phyloP scores from a whole-genome alignment of 352 stramenopile genomes.

The Phytophthora pini region DNA sequence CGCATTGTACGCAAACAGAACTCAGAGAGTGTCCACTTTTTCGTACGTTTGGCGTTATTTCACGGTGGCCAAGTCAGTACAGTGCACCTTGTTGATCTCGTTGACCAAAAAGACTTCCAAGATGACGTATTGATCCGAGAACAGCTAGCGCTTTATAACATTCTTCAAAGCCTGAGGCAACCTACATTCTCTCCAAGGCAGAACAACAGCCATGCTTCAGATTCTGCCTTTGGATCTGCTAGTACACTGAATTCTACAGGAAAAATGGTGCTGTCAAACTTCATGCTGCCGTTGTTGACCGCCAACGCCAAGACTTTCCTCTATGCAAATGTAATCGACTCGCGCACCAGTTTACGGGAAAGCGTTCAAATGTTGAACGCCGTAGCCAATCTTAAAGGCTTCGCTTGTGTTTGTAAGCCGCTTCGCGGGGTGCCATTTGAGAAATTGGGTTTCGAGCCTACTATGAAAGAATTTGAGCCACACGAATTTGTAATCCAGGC shows the following conservation, averaged over 20 bases:
- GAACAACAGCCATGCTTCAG: constrained; percentile 7
- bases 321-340: constrained; percentile 78
- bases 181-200: constrained; percentile 16
- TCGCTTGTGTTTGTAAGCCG: constrained; percentile 59
- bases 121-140: constrained; percentile 52
- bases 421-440: constrained; percentile 53
- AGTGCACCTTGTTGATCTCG: constrained; percentile 67
- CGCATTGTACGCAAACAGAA: constrained; percentile 76
- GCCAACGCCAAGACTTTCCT: constrained; percentile 70
- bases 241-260: constrained; percentile 1
- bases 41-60: constrained; percentile 73
- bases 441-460: constrained; percentile 58
- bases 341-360: constrained; percentile 63
- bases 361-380: constrained; percentile 69
- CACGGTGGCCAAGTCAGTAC: constrained; percentile 66
- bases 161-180: constrained; percentile 56
- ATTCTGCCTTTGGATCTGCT: background rate
- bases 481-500: constrained; percentile 6
- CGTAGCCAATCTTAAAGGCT: constrained; percentile 67
- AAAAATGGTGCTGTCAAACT: constrained; percentile 60
- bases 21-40: constrained; percentile 70
- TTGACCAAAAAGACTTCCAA: constrained; percentile 69
- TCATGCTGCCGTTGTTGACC: constrained; percentile 66
- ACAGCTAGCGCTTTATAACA: constrained; percentile 68
- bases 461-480: constrained; percentile 20